Evolutionary conservation across 441 rosid species (phyloP).

Genomic region (Mallotus japonicus): DNA sequence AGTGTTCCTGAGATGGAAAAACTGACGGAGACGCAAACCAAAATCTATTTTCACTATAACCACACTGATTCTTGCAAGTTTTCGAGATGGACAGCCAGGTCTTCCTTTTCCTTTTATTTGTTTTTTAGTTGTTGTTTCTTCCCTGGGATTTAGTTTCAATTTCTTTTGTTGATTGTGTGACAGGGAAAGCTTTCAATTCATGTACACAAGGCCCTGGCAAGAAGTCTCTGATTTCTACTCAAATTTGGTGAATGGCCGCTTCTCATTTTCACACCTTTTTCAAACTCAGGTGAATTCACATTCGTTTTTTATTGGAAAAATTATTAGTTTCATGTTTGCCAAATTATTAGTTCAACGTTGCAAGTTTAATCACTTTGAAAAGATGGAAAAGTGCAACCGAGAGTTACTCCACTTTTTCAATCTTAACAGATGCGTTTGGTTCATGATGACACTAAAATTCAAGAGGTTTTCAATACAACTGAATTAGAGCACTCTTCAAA

Average conservation of each 20-base stretch:
- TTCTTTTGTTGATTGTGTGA: neutral
- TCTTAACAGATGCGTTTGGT: constrained; percentile 33
- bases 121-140: neutral
- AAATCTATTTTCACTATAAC: constrained; percentile 54
- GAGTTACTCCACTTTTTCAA: too few relatives aligned
- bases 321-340: too few relatives aligned
- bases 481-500: constrained; percentile 32
- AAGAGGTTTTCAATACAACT: constrained; percentile 24
- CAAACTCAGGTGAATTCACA: constrained; percentile 37
- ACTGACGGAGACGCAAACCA: constrained; percentile 5
- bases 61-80: constrained; percentile 67
- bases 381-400: too few relatives aligned
- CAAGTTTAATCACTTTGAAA: too few relatives aligned
- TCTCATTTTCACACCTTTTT: constrained; percentile 45
- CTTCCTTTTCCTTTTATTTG: neutral
- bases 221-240: constrained; percentile 63
- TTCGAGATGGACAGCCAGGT: constrained; percentile 77
- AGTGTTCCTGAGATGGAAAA: neutral
- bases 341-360: too few relatives aligned
- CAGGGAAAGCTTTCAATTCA: constrained; percentile 72
- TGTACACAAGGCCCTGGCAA: constrained; percentile 78
- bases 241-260: constrained; percentile 48
- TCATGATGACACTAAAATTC: constrained; percentile 32
- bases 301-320: neutral
- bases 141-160: neutral